Conservation (phyloP, 495 filamentous ascomycete species). For the Penicillium longicatenatum region DNA sequence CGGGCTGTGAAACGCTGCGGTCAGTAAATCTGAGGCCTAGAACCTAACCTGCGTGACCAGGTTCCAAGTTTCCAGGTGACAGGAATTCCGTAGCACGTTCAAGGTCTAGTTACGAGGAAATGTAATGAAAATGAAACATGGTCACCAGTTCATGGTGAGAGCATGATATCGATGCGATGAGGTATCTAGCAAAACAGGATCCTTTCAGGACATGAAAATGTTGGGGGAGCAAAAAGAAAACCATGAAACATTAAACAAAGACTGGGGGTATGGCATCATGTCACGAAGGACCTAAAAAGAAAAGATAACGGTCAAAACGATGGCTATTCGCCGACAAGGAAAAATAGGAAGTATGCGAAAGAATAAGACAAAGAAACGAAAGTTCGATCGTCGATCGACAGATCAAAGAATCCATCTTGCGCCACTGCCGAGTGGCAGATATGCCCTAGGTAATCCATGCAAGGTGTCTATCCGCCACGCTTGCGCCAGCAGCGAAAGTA, state of each 20-base stretch:
- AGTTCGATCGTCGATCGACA: slow-evolving; percentile 28
- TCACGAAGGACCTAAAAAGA: slow-evolving; percentile 3
- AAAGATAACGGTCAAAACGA: not conserved
- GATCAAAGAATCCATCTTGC: slow-evolving; percentile 22
- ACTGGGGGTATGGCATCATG: slow-evolving; percentile 28
- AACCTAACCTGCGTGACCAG: not conserved
- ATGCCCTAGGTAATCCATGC: slow-evolving; percentile 27
- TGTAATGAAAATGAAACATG: not conserved
- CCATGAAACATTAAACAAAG: slow-evolving; percentile 12
- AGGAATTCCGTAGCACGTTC: not conserved
- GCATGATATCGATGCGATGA: slow-evolving; percentile 17
- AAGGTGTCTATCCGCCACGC: slow-evolving; percentile 32
- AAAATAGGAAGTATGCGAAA: slow-evolving; percentile 3
- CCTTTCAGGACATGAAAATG: not conserved
- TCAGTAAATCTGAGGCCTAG: not conserved
- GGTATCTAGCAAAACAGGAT: slow-evolving; percentile 16
- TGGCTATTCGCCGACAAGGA: not conserved
- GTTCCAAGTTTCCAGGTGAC: not conserved
- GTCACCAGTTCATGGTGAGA: not conserved
- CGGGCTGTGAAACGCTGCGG: slow-evolving; percentile 1
- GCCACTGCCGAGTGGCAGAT: slow-evolving; percentile 41
- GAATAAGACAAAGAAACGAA: slow-evolving; percentile 16
- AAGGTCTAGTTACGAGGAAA: not conserved
- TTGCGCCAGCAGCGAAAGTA: slow-evolving; percentile 14
- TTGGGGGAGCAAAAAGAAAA: slow-evolving; percentile 3